These are phyloP conservation scores for Linum trigynum DNA, from an alignment of 345 rosid species.

Conservation along the genomic window DNA sequence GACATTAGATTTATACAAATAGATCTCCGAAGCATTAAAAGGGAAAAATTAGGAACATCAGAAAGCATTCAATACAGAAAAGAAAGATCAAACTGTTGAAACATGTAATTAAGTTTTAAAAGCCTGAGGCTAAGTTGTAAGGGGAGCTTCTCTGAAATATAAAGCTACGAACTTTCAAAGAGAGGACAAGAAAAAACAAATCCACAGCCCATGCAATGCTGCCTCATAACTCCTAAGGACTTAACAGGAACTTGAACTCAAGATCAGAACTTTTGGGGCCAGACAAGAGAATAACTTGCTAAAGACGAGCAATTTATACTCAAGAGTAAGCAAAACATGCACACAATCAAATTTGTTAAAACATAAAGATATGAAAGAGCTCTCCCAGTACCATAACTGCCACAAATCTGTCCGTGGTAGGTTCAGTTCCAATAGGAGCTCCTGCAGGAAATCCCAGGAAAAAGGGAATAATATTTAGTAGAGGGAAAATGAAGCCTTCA, in stretches of 20 bases:
- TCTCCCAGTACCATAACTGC: conserved; percentile 69
- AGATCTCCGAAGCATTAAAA: background rate
- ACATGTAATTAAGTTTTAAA: background rate
- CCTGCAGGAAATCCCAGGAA: conserved; percentile 35
- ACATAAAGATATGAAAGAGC: background rate
- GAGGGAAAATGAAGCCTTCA: background rate
- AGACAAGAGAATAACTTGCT: background rate
- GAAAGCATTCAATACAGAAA: background rate
- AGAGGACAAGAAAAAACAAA: no score
- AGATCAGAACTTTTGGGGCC: background rate
- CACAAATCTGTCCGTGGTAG: conserved; percentile 96
- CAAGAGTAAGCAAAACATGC: background rate
- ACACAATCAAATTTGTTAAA: background rate
- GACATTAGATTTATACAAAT: no score
- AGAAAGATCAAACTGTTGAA: background rate
- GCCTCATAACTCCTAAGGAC: background rate
- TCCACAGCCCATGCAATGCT: no score
- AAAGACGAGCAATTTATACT: background rate
- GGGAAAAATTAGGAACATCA: background rate
- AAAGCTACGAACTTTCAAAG: no score
- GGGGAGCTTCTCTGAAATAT: background rate
- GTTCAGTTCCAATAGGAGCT: conserved; percentile 96
- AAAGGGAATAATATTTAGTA: background rate
- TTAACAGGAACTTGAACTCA: background rate
- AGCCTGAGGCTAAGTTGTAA: background rate